Conservation (phyloP, 768 basidiomycete genomes). For the Aureoboletus auriporus region DNA sequence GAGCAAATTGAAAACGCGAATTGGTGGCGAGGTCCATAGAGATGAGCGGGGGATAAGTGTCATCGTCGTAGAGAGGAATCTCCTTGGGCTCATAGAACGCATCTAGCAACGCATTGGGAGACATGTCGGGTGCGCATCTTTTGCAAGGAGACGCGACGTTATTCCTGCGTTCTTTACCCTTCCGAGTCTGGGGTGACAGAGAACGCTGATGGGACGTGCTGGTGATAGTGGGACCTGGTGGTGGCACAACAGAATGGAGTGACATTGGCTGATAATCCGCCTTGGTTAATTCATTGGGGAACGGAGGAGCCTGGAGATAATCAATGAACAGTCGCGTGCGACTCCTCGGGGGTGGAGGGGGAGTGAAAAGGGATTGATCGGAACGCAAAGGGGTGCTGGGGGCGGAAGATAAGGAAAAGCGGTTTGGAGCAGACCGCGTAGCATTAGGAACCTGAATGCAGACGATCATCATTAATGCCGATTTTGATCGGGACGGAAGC, state of each 20-base stretch:
- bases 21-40: conserved; percentile 14
- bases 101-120: conserved; percentile 5
- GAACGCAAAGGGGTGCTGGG: conserved; percentile 6
- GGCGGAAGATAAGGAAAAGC: neutral
- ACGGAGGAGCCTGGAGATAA: conserved; percentile 17
- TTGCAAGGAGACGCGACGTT: neutral
- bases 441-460: conserved; percentile 1
- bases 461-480: conserved; percentile 3
- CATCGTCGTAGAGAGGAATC: conserved; percentile 15
- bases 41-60: conserved; percentile 16
- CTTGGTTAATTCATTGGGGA: conserved; percentile 21
- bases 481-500: neutral
- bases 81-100: conserved; percentile 1
- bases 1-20: conserved; percentile 22
- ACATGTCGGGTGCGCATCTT: neutral
- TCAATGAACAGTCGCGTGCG: conserved; percentile 11
- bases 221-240: neutral
- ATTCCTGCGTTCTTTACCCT: conserved; percentile 23
- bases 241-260: neutral
- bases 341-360: conserved; percentile 16
- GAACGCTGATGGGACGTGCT: neutral
- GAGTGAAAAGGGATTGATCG: conserved; percentile 27
- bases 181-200: neutral
- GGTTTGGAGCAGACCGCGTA: neutral
- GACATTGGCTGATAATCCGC: conserved; percentile 14